Percentiles rank a stretch among this genome's conserved stretches.
Evolutionary conservation across 305 asterid genomes (phyloP).

Genomic region (Fraxinus platypoda): DNA sequence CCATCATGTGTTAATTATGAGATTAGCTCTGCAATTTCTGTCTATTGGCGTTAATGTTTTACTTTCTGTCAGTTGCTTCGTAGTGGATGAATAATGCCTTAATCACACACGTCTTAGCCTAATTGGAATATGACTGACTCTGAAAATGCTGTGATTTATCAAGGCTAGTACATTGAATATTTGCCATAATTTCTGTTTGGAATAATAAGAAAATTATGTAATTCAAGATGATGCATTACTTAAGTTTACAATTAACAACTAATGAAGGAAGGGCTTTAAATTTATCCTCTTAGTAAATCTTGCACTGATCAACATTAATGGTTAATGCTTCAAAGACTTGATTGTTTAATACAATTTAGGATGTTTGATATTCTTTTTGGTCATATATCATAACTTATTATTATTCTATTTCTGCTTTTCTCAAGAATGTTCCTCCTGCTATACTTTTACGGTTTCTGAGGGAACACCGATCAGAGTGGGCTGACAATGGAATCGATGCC

Average conservation of each 20-base stretch:
- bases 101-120: neutral
- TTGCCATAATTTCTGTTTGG: neutral
- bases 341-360: neutral
- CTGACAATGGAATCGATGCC: constrained; percentile 91
- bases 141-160: neutral
- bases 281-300: neutral
- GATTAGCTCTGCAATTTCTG: neutral
- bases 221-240: neutral
- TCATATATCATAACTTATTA: neutral
- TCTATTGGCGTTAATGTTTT: neutral
- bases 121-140: neutral
- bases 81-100: neutral
- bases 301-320: neutral
- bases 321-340: neutral
- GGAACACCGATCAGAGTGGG: constrained; percentile 99
- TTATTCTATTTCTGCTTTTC: neutral
- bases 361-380: neutral
- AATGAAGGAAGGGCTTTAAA: neutral
- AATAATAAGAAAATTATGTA: neutral
- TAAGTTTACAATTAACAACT: neutral
- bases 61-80: neutral
- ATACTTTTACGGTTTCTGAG: constrained; percentile 80
- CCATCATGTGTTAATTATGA: neutral
- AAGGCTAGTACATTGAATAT: neutral
- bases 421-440: constrained; percentile 90